Evolutionary conservation across 495 filamentous ascomycete genomes (phyloP).

Genomic region (Aspergillus conjunctus): DNA sequence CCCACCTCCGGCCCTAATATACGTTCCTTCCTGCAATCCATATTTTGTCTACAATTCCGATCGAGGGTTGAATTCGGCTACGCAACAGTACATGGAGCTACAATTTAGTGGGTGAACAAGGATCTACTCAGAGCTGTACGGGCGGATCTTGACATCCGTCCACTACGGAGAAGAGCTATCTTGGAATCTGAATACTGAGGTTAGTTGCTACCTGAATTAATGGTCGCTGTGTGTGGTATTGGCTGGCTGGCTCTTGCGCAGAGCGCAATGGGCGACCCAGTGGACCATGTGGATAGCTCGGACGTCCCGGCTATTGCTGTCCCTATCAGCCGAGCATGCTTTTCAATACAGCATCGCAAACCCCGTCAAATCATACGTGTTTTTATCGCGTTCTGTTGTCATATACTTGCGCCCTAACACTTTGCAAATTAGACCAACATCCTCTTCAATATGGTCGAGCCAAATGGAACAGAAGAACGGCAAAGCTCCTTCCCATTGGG

Average conservation of each 20-base stretch:
- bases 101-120: neutral
- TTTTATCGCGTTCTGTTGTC: neutral
- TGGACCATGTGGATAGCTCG: constrained; percentile 2
- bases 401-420: constrained; percentile 11
- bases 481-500: constrained; percentile 41
- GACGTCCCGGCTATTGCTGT: neutral
- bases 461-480: constrained; percentile 34
- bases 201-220: constrained; percentile 5
- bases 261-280: neutral
- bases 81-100: constrained; percentile 15
- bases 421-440: neutral
- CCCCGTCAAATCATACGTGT: neutral
- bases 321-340: neutral
- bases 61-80: neutral
- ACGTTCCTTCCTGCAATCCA: neutral
- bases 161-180: neutral
- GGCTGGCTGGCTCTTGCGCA: neutral
- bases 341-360: neutral
- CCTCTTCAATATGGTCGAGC: constrained; percentile 38
- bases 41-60: neutral
- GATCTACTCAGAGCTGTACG: constrained; percentile 7
- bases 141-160: neutral
- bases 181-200: constrained; percentile 4
- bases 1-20: neutral
- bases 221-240: neutral